Base-by-base conservation (phyloP, 164 flowering plant genomes). In the Magnolia sinica region DNA sequence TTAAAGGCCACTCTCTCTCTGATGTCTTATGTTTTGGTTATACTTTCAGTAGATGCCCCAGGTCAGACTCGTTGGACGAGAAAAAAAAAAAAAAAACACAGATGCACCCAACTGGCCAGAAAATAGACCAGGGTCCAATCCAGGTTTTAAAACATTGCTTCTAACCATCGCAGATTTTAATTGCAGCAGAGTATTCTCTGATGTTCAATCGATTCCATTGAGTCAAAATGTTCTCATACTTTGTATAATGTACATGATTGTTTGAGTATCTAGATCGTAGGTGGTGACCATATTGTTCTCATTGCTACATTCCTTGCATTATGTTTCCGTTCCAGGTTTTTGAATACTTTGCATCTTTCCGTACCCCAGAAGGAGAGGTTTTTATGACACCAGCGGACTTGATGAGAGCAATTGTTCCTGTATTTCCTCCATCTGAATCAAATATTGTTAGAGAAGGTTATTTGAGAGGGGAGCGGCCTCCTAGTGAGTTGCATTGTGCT, bases 371-470 rank as follows among this genome's bases (percentile, higher is more conserved):
- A 16, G 98, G 98, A 72, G 97, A 96, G 76, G 45, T 87, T 6
- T 88, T 87, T 59, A 96, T 96, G 99, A 91, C 82, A 76, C 92
- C 99, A 37, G 92, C 86, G 10, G 99, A 96, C 87, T 82, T 96
- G 77, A 96, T 96, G 99, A 83, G 99, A 68, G 99, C 99, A n/a
- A 84, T 91, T 71, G 92, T 96, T 84, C 97, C 98, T 74, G 98
- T 96, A 8, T 96, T 96, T 71, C 97, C 98, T 78, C 98, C 99
- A 67, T 91, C 97, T 45, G 97, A 92, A 81, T 90, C 98, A 31
- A 72, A 87, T 77, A 80, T 79, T 59, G 91, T 94, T 18, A 87
- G 99, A 85, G 95, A 87, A 50, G 99, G 99, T 69, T 82, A 81
- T 82, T 76, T 96, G 82, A 85, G 84, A 76, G 99, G 99, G 76